Conservation (phyloP, 1,139 yeast species). For the Lodderomyces elongisporus region DNA sequence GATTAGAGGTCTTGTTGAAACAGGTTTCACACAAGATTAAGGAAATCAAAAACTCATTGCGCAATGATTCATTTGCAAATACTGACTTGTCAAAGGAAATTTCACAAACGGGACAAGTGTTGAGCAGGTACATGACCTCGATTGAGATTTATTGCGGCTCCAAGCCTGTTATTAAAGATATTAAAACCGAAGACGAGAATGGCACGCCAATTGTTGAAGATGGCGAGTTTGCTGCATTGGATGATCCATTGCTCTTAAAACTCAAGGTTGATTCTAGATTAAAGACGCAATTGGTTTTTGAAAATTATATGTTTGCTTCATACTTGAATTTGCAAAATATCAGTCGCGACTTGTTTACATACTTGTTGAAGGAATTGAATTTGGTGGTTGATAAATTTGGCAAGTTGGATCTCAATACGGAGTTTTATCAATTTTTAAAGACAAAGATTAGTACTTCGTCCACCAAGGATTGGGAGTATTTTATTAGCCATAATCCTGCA, state of each 20-base stretch:
- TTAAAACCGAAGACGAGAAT: constrained; percentile 16
- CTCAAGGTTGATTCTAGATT: constrained; percentile 38
- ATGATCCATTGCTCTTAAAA: constrained; percentile 43
- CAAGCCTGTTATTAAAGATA: constrained; percentile 25
- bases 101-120: constrained; percentile 34
- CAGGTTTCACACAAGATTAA: constrained; percentile 38
- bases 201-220: constrained; percentile 9
- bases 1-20: constrained; percentile 33
- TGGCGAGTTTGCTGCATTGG: constrained; percentile 23
- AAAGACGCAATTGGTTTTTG: constrained; percentile 39
- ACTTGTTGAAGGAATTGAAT: constrained; percentile 36
- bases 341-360: constrained; percentile 36
- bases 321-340: constrained; percentile 42
- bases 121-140: constrained; percentile 28
- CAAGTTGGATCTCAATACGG: constrained; percentile 18
- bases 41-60: constrained; percentile 39
- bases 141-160: constrained; percentile 30
- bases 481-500: constrained; percentile 31
- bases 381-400: constrained; percentile 32
- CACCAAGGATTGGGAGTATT: constrained; percentile 36
- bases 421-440: constrained; percentile 17
- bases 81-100: constrained; percentile 34
- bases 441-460: constrained; percentile 20
- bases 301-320: constrained; percentile 42
- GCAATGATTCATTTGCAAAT: constrained; percentile 42